Evolutionary conservation across 805 yeast genomes (phyloP), one percentile per base, ranked within the genome.

Genomic region (Candida pini): DNA sequence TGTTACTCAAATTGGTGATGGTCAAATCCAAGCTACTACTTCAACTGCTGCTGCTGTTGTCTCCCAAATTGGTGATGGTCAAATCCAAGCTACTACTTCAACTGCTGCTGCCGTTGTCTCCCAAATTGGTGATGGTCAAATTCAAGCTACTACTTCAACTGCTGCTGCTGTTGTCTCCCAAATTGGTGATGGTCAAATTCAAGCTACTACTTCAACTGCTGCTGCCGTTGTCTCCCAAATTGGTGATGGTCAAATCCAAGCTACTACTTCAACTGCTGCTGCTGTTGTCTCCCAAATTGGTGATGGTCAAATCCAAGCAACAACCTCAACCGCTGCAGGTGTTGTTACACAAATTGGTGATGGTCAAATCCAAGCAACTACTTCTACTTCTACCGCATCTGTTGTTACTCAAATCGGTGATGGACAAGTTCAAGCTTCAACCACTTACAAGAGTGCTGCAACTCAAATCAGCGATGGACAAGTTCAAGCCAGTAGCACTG

Each of bases 101-200:
- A 44, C 48, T 18, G n/a, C 34, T 17, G 28, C 37, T 30, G 32
- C 34, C 20, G 38, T 26, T 27, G 31, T 19, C 8, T 24, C 67
- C 49, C 72, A 66, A 53, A 69, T 66, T 33, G 60, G 62, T 42
- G 82, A 76, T 44, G 81, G 81, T 47, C 81, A 75, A 60, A 62
- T 73, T 54, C 73, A 69, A 54, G 62, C 68, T 27, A 47, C 62
- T 31, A 58, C 63, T 25, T 21, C 42, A 16, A 28, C 79, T 34
- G 41, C 55, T 38, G 62, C 50, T 25, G 54, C 47, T 38, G 59
- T 56, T 31, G 63, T 64, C 31, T 49, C 60, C 45, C 70, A 64
- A 49, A 66, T 66, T 28, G 60, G 61, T 44, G 70, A 63, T 38
- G 68, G 68, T 35, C 68, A 64, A 45, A 45, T 63, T 47, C 68